These are phyloP conservation scores for Zymoseptoria pseudotritici DNA, from an alignment of 2,329 filamentous ascomycete genomes.

Conservation along the genomic window DNA sequence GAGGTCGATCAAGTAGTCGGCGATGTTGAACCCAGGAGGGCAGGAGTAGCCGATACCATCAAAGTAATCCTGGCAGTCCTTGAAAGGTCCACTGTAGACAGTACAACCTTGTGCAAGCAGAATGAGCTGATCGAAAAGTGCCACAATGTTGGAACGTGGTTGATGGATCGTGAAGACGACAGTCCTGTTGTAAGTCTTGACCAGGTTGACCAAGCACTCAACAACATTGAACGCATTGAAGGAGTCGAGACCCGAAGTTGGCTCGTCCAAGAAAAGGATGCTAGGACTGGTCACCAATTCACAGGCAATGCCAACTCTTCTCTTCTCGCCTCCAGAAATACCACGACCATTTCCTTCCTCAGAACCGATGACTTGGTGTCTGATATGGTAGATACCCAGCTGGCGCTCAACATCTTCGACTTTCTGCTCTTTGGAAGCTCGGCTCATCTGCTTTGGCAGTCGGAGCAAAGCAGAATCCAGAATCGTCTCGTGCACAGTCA, in stretches of 20 bases:
- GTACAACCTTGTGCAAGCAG: conserved; percentile 81
- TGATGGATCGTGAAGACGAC: conserved; percentile 99
- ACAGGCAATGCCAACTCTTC: conserved; percentile 92
- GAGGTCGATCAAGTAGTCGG: conserved; percentile 92
- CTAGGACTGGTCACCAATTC: conserved; percentile 96
- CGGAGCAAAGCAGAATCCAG: conserved; percentile 86
- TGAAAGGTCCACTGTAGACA: conserved; percentile 89
- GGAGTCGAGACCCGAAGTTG: conserved; percentile 89
- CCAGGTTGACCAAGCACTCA: conserved; percentile 87
- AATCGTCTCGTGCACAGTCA: conserved; percentile 97
- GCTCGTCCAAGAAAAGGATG: conserved; percentile 94
- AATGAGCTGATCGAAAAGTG: conserved; percentile 89
- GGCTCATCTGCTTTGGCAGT: conserved; percentile 86
- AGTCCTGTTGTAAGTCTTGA: conserved; percentile 93
- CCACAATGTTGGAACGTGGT: conserved; percentile 94
- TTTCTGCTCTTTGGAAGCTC: conserved; percentile 77
- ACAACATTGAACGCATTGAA: conserved; percentile 98
- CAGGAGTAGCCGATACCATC: conserved; percentile 86
- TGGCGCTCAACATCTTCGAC: conserved; percentile 93
- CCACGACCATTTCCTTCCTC: conserved; percentile 91
- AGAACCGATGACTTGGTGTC: conserved; percentile 89
- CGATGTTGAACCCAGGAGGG: conserved; percentile 96
- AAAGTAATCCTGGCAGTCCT: conserved; percentile 84
- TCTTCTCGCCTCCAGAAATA: conserved; percentile 94
- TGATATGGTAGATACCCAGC: conserved; percentile 88